phyloP scores from a whole-genome alignment of 2,329 filamentous ascomycete genomes.

The Phialophora verrucosa region DNA sequence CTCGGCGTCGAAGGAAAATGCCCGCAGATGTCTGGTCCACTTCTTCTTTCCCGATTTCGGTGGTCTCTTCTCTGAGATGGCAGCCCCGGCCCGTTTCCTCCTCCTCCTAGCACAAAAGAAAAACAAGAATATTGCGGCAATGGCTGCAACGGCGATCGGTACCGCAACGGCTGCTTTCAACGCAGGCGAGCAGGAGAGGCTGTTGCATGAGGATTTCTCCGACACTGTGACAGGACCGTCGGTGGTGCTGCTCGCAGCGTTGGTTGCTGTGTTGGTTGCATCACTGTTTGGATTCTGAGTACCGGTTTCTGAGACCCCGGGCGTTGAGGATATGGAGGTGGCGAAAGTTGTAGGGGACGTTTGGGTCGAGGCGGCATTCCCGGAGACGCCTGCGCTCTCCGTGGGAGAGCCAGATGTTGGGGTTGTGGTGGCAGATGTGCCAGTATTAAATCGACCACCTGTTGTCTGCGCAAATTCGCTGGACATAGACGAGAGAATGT shows the following conservation, averaged over 20 bases:
- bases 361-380: background rate
- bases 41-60: conserved; percentile 37
- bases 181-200: conserved; percentile 36
- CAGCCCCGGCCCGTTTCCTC: conserved; percentile 24
- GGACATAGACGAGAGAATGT: conserved; percentile 21
- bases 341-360: conserved; percentile 29
- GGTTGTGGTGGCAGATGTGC: conserved; percentile 5
- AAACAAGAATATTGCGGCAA: conserved; percentile 30
- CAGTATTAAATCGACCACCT: background rate
- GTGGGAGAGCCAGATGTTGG: background rate
- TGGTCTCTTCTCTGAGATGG: conserved; percentile 31
- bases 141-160: conserved; percentile 34
- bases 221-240: conserved; percentile 30
- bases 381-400: conserved; percentile 4
- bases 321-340: conserved; percentile 16
- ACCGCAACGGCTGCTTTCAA: conserved; percentile 39
- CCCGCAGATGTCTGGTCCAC: conserved; percentile 39
- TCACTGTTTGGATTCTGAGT: conserved; percentile 5
- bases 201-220: conserved; percentile 31
- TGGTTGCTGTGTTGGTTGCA: conserved; percentile 25
- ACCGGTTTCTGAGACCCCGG: background rate
- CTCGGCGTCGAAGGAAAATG: conserved; percentile 40
- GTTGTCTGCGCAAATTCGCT: conserved; percentile 23
- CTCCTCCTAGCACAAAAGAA: conserved; percentile 37
- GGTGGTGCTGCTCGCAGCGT: conserved; percentile 30